Evolutionary conservation across 106 monocot genomes (phyloP), one percentile per base, ranked within the genome.

Genomic region (Apostasia ramifera): DNA sequence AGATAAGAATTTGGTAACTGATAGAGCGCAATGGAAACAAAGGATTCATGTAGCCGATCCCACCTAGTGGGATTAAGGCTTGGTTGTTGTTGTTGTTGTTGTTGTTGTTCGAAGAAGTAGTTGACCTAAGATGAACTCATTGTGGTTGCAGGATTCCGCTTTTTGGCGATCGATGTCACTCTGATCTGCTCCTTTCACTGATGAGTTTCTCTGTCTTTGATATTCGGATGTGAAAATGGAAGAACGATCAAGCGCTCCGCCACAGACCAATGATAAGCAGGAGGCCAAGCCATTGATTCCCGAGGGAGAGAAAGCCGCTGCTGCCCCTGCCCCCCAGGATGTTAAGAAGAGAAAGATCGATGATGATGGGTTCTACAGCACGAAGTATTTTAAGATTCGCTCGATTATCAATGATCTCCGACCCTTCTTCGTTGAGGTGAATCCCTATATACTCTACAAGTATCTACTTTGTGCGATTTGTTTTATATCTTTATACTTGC

Each of bases 381-480:
- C 80, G 49, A 39, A 61, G 46, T 80, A 67, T 70, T 80, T 75
- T 62, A 81, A 81, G 67, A 76, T 81, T 62, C 71, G 76, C 40
- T 10, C 76, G 66, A 72, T 81, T 67, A 45, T 76, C 67, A 76
- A 51, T 44, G 72, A 71, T 40, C 68, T 81, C 61, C 76, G 76
- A 42, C 81, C 81, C 13, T 61, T 67, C 50, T 76, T 81, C 68
- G 13, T 72, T 59, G 55, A 81, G 76, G 81, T 72, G 41, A 46
- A 8, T 48, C 9, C 47, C 6, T 46, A 14, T 3, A 46, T 64
- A 13, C 12, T 64, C 14, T 64, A 46, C 46, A 5, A 15, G 44
- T 15, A 46, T 14, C n/a, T 64, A 26, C 48, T 47, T 62, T n/a
- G n/a, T 5, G 9, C 5, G 5, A 3, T 57, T 70, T 44, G 8